Evolutionary conservation across 1,139 yeast species (phyloP), one percentile per base, ranked within the genome.

Genomic region (Hyphopichia khmerensis): DNA sequence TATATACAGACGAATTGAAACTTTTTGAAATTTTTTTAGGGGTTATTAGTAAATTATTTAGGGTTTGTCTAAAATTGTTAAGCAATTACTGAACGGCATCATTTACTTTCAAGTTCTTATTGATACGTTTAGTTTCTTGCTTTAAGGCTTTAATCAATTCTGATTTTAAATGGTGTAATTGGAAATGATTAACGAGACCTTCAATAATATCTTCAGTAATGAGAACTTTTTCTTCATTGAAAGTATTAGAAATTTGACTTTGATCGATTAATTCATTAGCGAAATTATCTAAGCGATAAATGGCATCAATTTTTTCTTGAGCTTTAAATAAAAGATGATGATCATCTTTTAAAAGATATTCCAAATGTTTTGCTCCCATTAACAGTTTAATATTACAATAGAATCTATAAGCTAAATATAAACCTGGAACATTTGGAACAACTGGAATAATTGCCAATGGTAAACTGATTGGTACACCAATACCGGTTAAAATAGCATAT

Each of bases 401-500:
- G 16, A 87, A 74, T 49, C 99, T 74, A 62, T 86, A 93, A 5
- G 87, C 72, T 36, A 91, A 64, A 57, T 90, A 93, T 54, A 93
- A 85, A 0, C 97, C 97, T 0, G 99, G 99, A n/a, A 93, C 79
- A 53, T 93, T 93, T 16, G 99, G 99, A 1, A 91, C 61, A n/a
- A 91, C 73, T 0, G 99, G 99, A 0, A 93, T 57, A 37, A 90
- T 57, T 0, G 89, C 90, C 42, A 90, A 63, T 1, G 99, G 99
- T 7, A 89, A 57, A 0, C 95, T 81, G 36, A 91, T 50, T 1
- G 98, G 98, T 2, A 93, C 65, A 2, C 84, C 83, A 26, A 84
- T 51, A 0, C 79, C 75, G 52, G 88, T 82, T 34, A 69, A 37
- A 4, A 62, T 48, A 21, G 74, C 67, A 48, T 65, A 63, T 42